Percentiles rank a stretch among this genome's conserved stretches.
phyloP scores from a whole-genome alignment of 768 basidiomycete genomes.

The Pleurotus sapidus region DNA sequence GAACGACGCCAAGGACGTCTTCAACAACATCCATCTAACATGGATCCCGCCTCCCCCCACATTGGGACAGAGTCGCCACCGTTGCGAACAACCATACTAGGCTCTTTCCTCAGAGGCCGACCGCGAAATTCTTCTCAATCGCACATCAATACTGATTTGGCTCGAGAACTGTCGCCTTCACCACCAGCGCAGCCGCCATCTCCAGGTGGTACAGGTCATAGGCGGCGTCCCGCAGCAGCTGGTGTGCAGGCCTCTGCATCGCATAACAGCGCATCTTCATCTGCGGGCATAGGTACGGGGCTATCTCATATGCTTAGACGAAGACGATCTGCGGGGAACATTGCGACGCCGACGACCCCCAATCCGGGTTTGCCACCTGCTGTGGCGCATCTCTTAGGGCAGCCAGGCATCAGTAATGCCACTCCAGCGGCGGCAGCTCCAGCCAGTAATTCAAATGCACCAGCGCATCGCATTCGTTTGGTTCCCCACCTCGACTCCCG shows the following conservation, averaged over 20 bases:
- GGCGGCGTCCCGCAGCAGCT: constrained; percentile 33
- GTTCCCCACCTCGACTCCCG: constrained; percentile 94
- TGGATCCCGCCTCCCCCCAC: constrained; percentile 14
- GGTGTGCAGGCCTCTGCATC: constrained; percentile 32
- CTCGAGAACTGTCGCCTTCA: constrained; percentile 41
- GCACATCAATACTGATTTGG: constrained; percentile 37
- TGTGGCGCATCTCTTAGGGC: background rate
- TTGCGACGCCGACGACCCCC: constrained; percentile 26
- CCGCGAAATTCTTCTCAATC: constrained; percentile 69
- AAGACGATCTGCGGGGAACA: constrained; percentile 61
- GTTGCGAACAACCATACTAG: constrained; percentile 63
- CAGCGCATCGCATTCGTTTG: constrained; percentile 76
- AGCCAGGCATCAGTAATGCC: constrained; percentile 5
- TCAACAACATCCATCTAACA: background rate
- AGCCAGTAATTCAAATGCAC: constrained; percentile 17
- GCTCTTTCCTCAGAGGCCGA: constrained; percentile 67
- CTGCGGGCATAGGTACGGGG: constrained; percentile 30
- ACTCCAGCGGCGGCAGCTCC: constrained; percentile 15
- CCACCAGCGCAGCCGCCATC: constrained; percentile 31
- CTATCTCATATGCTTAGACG: constrained; percentile 65
- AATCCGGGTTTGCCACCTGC: constrained; percentile 8
- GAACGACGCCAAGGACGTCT: background rate
- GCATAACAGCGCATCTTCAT: constrained; percentile 22
- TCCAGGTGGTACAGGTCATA: constrained; percentile 24
- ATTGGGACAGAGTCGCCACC: constrained; percentile 40